These are phyloP conservation scores for Astrephomene gubernaculifera DNA, from an alignment of 139 green algal genomes.

Conservation along the genomic window DNA sequence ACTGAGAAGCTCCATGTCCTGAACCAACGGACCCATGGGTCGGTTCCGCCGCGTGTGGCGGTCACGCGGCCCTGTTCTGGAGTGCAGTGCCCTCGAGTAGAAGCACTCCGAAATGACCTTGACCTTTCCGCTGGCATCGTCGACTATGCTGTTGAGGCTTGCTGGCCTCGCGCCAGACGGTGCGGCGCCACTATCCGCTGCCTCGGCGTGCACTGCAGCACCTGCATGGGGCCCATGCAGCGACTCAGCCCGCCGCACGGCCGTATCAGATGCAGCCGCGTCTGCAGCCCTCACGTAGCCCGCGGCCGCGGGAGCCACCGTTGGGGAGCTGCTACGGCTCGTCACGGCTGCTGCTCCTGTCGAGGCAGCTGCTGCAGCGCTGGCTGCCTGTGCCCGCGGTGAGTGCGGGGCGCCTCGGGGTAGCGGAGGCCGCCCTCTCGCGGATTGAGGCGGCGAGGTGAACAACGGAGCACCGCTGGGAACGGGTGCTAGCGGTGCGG, in stretches of 20 bases:
- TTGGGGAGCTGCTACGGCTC: background rate
- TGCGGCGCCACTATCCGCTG: background rate
- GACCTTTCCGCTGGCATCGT: constrained; percentile 18
- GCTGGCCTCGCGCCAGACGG: background rate
- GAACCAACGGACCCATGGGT: constrained; percentile 4
- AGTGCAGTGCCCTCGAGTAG: background rate
- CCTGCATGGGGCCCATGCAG: background rate
- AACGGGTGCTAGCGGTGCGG: too few species aligned
- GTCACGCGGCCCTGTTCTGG: background rate
- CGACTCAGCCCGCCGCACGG: background rate
- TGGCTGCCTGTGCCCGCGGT: too few species aligned
- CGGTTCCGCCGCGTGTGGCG: constrained; percentile 4
- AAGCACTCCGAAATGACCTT: constrained; percentile 21
- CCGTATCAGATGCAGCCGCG: background rate
- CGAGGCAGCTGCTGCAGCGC: too few species aligned
- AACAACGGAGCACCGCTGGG: too few species aligned
- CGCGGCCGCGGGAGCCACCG: background rate
- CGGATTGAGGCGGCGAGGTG: too few species aligned
- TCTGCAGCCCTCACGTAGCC: background rate
- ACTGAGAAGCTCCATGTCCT: constrained; percentile 17
- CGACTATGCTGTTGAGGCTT: background rate
- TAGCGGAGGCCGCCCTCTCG: too few species aligned
- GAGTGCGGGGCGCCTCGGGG: too few species aligned
- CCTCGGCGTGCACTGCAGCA: background rate
- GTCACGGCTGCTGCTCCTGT: too few species aligned